phyloP scores from a whole-genome alignment of 2,329 filamentous ascomycete species.

The Amesomyces nigricolor region DNA sequence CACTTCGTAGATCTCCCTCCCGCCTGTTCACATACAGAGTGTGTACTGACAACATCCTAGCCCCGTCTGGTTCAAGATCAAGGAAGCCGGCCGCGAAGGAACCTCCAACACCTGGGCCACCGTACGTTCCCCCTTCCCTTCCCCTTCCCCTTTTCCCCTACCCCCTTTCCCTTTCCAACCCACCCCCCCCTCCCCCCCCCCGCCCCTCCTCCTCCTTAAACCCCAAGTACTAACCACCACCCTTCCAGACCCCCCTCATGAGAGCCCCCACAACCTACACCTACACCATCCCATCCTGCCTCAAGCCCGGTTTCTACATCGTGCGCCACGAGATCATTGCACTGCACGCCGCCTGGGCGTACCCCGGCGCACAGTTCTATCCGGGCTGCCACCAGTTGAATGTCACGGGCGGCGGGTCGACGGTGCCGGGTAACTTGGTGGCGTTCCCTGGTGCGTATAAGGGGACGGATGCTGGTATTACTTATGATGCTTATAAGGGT shows the following conservation, averaged over 20 bases:
- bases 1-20: conserved; percentile 29
- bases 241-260: conserved; percentile 38
- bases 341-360: conserved; percentile 42
- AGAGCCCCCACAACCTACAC: conserved; percentile 37
- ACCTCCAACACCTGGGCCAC: conserved; percentile 45
- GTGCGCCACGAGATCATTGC: conserved; percentile 55
- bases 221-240: neutral
- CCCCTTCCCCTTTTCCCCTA: no score
- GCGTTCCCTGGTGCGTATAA: conserved; percentile 51
- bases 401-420: conserved; percentile 45
- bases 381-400: conserved; percentile 54
- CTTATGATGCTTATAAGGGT: conserved; percentile 47
- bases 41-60: conserved; percentile 22
- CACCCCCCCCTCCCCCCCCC: no score
- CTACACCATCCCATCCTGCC: conserved; percentile 51
- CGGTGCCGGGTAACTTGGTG: conserved; percentile 38
- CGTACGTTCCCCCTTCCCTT: conserved; percentile 27
- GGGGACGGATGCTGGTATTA: conserved; percentile 44
- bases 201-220: neutral
- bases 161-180: neutral
- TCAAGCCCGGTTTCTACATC: conserved; percentile 50
- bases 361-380: conserved; percentile 53
- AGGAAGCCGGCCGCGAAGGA: conserved; percentile 44
- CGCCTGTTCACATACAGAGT: no score
- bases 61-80: conserved; percentile 53